These are phyloP conservation scores for Pinus tabuliformis DNA, from an alignment of 75 land plant species.

Conservation along the genomic window DNA sequence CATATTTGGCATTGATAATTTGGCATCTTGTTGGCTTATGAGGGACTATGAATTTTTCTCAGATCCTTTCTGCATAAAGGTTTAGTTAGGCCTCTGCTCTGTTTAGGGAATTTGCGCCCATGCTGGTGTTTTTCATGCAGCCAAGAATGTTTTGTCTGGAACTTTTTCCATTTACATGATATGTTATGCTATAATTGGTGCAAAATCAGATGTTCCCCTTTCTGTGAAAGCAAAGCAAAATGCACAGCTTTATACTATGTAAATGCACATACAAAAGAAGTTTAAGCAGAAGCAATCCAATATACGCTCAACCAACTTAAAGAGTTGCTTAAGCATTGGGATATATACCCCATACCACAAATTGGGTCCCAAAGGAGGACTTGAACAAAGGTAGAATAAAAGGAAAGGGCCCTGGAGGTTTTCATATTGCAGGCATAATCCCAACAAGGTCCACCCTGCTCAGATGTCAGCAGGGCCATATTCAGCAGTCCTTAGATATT, in stretches of 20 bases:
- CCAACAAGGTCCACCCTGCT: not conserved
- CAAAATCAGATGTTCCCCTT: not conserved
- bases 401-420: not conserved
- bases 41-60: no score
- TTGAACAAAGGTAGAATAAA: not conserved
- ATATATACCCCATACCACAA: not conserved
- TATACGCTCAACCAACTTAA: not conserved
- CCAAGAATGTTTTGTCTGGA: no score
- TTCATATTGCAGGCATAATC: not conserved
- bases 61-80: no score
- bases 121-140: no score
- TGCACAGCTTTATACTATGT: not conserved
- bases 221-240: not conserved
- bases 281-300: not conserved
- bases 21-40: no score
- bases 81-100: no score
- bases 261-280: not conserved
- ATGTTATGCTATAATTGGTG: no score
- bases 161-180: no score
- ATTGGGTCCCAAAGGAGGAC: not conserved
- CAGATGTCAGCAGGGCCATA: not conserved
- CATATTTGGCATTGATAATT: no score
- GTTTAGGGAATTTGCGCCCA: no score
- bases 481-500: not conserved
- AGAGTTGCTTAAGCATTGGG: not conserved